A percentile compares a stretch with the other conserved stretches of the same genome.
Evolutionary conservation across 768 basidiomycete species (phyloP).

Genomic region (Artomyces pyxidatus): DNA sequence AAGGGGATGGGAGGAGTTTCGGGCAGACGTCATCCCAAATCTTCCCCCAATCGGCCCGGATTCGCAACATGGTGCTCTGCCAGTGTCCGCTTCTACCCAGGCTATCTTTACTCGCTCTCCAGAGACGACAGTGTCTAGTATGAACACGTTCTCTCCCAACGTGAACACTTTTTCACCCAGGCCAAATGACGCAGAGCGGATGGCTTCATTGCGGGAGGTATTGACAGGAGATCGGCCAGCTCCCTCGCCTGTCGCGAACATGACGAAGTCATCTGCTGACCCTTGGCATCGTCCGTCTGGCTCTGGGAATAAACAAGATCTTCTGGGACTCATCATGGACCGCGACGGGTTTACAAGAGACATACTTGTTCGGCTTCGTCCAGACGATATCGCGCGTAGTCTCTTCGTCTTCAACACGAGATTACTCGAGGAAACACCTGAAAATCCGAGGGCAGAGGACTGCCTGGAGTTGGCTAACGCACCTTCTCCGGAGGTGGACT

Average conservation of each 20-base stretch:
- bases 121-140: slow-evolving; percentile 17
- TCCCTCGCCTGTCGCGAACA: neutral
- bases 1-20: slow-evolving; percentile 51
- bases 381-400: slow-evolving; percentile 52
- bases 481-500: slow-evolving; percentile 1
- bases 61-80: slow-evolving; percentile 24
- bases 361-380: slow-evolving; percentile 55
- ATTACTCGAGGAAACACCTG: slow-evolving; percentile 37
- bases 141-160: slow-evolving; percentile 24
- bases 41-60: slow-evolving; percentile 17
- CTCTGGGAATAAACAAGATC: slow-evolving; percentile 13
- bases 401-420: slow-evolving; percentile 54
- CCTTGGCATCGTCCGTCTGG: slow-evolving; percentile 13
- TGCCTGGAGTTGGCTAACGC: slow-evolving; percentile 6
- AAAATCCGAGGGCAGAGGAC: slow-evolving; percentile 41
- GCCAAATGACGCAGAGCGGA: slow-evolving; percentile 3
- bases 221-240: slow-evolving; percentile 1
- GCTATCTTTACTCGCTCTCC: slow-evolving; percentile 47
- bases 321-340: slow-evolving; percentile 45
- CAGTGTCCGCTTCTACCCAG: slow-evolving; percentile 42
- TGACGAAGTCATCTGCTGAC: slow-evolving; percentile 15
- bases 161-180: slow-evolving; percentile 22
- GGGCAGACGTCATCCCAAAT: slow-evolving; percentile 41
- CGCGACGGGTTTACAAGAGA: slow-evolving; percentile 64
- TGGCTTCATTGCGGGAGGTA: slow-evolving; percentile 5